Evolutionary conservation across 1,284 basidiomycete genomes (phyloP), one percentile per base, ranked within the genome.

Genomic region (Vanrija sp.): DNA sequence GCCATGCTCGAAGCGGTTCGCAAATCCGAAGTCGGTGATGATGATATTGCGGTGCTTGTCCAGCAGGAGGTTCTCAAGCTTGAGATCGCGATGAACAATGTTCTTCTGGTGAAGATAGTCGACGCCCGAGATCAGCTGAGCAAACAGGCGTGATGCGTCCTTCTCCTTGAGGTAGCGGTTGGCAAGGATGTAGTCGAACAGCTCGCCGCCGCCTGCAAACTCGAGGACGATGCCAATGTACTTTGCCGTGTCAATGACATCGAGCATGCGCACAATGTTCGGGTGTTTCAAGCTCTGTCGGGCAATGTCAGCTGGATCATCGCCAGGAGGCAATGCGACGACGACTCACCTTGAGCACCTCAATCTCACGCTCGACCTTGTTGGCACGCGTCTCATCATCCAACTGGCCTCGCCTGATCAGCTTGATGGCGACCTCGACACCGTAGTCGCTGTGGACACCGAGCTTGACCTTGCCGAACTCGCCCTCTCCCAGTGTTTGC

Each of bases 171-270:
- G 85, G 73, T 96, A 98, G 45, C 94, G 88, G 77, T 98, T 96
- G 22, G 95, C 95, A 45, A 98, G 84, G 73, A 99, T 99, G 77
- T 98, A 92, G 77, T 99, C 96, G 75, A 99, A 98, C 18, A 99
- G 84, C 77, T 98, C 96, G 51, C 96, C 96, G 49, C 95, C 94
- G 1, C 91, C 94, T 38, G 95, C 96, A 72, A 96, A 98, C 76
- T 98, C 96, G 62, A 99, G 84, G 61, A 99, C 96, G 72, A 99
- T 99, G 39, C 96, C 96, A 65, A 99, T 98, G 79, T 98, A 98
- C 77, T 97, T 97, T 79, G 98, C 95, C 2, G 96, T 98, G 77
- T 98, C 94, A 65, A 99, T 97, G 38, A 98, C 94, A 74, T 99
- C 96, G 82, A 96, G 96, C 51, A 98, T 81, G 27, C 93, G 86